Base-by-base conservation (phyloP, 768 basidiomycete species). In the Candolleomyces eurysporus region DNA sequence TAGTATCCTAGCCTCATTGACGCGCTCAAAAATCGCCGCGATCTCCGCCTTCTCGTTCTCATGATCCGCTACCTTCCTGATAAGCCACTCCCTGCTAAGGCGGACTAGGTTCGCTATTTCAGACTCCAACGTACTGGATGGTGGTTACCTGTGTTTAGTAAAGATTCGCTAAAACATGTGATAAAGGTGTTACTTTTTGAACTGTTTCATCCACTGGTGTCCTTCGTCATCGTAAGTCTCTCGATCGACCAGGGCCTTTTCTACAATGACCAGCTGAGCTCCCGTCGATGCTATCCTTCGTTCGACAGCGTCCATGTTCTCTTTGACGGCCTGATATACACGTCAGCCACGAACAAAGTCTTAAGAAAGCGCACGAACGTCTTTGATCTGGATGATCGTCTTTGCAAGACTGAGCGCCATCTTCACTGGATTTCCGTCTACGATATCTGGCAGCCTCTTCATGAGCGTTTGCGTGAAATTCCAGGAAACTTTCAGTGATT, bases 1-100 rank as follows among this genome's bases (percentile, higher is more conserved):
- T 26, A 53, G 59, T 14, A 36, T 50, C 40, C 59, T 60, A 54
- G 59, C 59, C 40, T 36, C 14, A 42, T 60, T 60, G 26, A 60
- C 22, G 49, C 40, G 31, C 19, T 43, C 59, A 31, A 60, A 54
- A 1, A 60, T 60, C 10, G 50, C 51, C n/a, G 39, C 39, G 30
- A 60, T 60, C 10, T 42, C 50, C 17, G 14, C 19, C 21, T 60
- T 51, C 49, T 60, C 59, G 30, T 52, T 51, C 51, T 60, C 49
- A 60, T 60, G 59, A 30, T 53, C 49, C 7, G 26, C 26, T 10
- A 60, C 43, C n/a, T 60, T 60, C 26, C 49, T 60, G 9, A 49
- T 17, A 5, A 31, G 10, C 45, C 14, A 48, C 48, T 59, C 45
- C 22, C 32, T 17, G 8, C 26, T 59, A 5, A 22, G 48, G 10